phyloP scores from a whole-genome alignment of 495 filamentous ascomycete genomes.

The Astrocystis sublimbata region DNA sequence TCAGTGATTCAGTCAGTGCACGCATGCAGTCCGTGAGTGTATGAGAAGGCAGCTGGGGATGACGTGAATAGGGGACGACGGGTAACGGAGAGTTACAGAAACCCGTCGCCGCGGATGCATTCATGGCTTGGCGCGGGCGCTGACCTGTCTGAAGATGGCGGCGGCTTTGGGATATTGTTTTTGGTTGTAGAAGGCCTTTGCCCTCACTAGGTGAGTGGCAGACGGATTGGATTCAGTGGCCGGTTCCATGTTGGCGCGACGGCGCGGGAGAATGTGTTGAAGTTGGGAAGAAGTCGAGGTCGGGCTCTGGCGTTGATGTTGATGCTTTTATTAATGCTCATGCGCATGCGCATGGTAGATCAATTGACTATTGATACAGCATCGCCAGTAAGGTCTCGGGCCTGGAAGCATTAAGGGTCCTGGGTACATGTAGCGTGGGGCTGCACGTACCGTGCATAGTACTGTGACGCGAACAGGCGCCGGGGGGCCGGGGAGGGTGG shows the following conservation, averaged over 20 bases:
- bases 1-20: not conserved
- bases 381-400: not conserved
- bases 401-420: too few species aligned
- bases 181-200: not conserved
- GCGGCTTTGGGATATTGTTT: slow-evolving; percentile 2
- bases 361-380: not conserved
- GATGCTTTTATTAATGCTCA: not conserved
- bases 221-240: not conserved
- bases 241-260: not conserved
- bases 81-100: too few species aligned
- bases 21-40: not conserved
- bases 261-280: not conserved
- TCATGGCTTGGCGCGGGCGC: not conserved
- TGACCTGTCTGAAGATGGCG: slow-evolving; percentile 11
- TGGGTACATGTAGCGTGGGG: too few species aligned
- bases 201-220: not conserved
- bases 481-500: not conserved
- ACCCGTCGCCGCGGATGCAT: too few species aligned
- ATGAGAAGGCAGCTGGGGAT: not conserved
- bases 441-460: not conserved
- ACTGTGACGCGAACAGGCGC: not conserved
- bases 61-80: not conserved
- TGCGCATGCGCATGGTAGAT: not conserved
- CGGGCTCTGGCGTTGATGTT: too few species aligned
- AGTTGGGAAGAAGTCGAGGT: not conserved